These are phyloP conservation scores for Microsporum canis DNA, from an alignment of 2,329 filamentous ascomycete genomes.

Conservation along the genomic window DNA sequence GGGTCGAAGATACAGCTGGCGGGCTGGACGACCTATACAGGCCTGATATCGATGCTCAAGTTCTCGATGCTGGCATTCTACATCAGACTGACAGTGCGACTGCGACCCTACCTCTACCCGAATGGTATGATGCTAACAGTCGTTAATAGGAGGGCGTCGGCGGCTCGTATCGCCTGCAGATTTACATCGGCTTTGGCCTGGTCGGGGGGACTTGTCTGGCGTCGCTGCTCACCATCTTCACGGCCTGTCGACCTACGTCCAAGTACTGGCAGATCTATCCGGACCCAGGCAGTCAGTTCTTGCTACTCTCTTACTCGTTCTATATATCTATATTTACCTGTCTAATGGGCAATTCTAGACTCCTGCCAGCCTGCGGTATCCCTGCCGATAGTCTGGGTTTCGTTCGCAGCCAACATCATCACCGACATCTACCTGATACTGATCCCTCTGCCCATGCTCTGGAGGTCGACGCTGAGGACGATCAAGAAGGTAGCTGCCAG, in stretches of 20 bases:
- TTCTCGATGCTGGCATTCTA: slow-evolving; percentile 45
- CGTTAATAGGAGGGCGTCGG: slow-evolving; percentile 18
- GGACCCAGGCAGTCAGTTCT: slow-evolving; percentile 43
- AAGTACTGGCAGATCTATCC: slow-evolving; percentile 50
- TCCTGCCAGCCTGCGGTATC: slow-evolving; percentile 39
- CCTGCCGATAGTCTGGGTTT: slow-evolving; percentile 37
- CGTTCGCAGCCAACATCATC: slow-evolving; percentile 40
- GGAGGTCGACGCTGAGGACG: slow-evolving; percentile 39
- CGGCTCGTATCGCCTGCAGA: slow-evolving; percentile 24
- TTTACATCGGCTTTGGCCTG: slow-evolving; percentile 40
- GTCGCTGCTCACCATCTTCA: slow-evolving; percentile 38
- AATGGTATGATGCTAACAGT: no score
- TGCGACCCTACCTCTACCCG: no score
- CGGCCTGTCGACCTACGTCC: slow-evolving; percentile 43
- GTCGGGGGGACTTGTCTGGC: slow-evolving; percentile 39
- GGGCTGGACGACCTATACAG: slow-evolving; percentile 42
- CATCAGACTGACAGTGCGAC: slow-evolving; percentile 35
- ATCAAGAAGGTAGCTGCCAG: slow-evolving; percentile 44
- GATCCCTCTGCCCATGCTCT: slow-evolving; percentile 49
- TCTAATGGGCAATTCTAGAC: slow-evolving; percentile 22
- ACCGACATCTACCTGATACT: slow-evolving; percentile 49
- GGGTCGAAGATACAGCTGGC: slow-evolving; percentile 44
- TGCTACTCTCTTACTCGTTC: neutral
- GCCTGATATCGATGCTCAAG: slow-evolving; percentile 42
- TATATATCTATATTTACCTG: slow-evolving; percentile 6